These are phyloP conservation scores for Didymosphaeria variabile DNA, from an alignment of 2,329 filamentous ascomycete genomes.

Conservation along the genomic window DNA sequence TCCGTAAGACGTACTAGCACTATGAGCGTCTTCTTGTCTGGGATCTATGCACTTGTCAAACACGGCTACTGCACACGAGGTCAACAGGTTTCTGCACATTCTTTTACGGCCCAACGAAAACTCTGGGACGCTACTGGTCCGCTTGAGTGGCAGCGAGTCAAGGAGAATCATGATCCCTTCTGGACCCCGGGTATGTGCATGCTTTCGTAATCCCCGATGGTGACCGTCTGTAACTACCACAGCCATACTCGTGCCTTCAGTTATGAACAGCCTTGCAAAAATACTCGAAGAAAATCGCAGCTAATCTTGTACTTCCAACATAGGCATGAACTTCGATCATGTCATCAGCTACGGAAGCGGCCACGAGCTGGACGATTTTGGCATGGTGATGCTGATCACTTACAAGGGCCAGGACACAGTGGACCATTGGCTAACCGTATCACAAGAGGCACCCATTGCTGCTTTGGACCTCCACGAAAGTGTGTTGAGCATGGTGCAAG, in stretches of 20 bases:
- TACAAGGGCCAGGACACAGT: conserved; percentile 28
- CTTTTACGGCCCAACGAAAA: conserved; percentile 28
- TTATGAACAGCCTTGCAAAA: too few species aligned
- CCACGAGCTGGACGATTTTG: conserved; percentile 32
- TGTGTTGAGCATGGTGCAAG: conserved; percentile 12
- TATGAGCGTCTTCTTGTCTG: conserved; percentile 41
- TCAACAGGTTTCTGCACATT: conserved; percentile 18
- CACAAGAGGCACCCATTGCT: conserved; percentile 11
- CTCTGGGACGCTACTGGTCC: conserved; percentile 27
- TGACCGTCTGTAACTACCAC: too few species aligned
- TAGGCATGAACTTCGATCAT: conserved; percentile 27
- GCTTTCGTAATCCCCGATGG: neutral
- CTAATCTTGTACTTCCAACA: neutral
- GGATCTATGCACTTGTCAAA: conserved; percentile 40
- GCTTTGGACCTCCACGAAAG: conserved; percentile 22
- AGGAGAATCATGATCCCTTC: conserved; percentile 16
- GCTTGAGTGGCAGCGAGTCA: conserved; percentile 25
- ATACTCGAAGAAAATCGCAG: neutral
- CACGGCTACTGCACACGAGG: conserved; percentile 22
- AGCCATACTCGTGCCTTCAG: too few species aligned
- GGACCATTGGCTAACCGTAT: conserved; percentile 25
- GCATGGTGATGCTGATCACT: conserved; percentile 28
- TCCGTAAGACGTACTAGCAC: conserved; percentile 45
- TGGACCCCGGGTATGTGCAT: conserved; percentile 17
- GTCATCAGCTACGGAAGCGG: conserved; percentile 22